Conservation (phyloP, 306 rosid genomes). For the Cucumis sativus region DNA sequence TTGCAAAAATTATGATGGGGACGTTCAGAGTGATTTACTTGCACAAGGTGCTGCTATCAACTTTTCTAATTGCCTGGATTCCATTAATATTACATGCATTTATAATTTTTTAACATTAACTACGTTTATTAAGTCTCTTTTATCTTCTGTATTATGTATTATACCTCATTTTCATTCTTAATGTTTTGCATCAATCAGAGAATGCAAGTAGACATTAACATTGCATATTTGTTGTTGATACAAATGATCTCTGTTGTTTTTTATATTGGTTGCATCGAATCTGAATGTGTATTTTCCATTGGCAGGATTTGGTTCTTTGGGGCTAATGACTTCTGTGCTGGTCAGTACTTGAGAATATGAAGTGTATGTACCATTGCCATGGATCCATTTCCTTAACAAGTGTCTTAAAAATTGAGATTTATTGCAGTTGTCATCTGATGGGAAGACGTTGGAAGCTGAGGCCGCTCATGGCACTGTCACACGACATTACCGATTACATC, state of each 20-base stretch:
- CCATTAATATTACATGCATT: not conserved
- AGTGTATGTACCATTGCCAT: not conserved
- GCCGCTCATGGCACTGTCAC: slow-evolving; percentile 99
- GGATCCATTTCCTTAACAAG: slow-evolving; percentile 3
- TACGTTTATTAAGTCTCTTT: not conserved
- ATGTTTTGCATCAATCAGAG: not conserved
- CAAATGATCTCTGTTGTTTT: not conserved
- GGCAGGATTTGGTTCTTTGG: slow-evolving; percentile 96
- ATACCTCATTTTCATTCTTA: not conserved
- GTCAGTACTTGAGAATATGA: slow-evolving; percentile 22
- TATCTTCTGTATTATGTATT: not conserved
- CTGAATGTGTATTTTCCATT: slow-evolving; percentile 13
- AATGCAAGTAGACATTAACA: not conserved
- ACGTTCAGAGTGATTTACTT: slow-evolving; percentile 93
- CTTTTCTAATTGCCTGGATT: not conserved
- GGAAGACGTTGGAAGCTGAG: slow-evolving; percentile 94
- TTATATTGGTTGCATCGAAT: slow-evolving; percentile 7
- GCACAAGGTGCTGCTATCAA: slow-evolving; percentile 62
- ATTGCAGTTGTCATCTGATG: slow-evolving; percentile 83
- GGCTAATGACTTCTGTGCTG: slow-evolving; percentile 95
- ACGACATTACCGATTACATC: slow-evolving; percentile 80
- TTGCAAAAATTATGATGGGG: slow-evolving; percentile 98
- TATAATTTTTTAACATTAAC: not conserved
- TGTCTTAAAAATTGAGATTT: slow-evolving; percentile 1
- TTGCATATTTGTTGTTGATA: not conserved